A percentile compares a stretch with the other conserved stretches of the same genome.
Evolutionary conservation across 1,139 yeast species (phyloP).

Genomic region (Geotrichum cucujoidarum): DNA sequence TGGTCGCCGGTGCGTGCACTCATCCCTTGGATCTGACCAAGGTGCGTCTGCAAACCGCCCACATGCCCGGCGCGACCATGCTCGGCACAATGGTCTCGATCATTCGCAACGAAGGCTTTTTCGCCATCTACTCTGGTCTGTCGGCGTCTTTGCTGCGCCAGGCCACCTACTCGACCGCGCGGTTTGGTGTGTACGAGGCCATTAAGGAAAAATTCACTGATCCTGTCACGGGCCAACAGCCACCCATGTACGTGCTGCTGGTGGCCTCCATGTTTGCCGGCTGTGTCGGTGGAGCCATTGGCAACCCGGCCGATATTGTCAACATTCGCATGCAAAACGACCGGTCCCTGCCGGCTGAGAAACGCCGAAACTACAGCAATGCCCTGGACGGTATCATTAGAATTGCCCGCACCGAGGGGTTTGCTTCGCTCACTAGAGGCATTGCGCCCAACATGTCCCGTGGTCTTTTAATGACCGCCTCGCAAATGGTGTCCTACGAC

Average conservation of each 20-base stretch:
- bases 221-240: slow-evolving; percentile 34
- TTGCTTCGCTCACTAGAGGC: slow-evolving; percentile 63
- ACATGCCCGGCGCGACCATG: slow-evolving; percentile 51
- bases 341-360: slow-evolving; percentile 56
- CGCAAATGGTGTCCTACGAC: slow-evolving; percentile 87
- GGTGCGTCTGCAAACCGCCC: slow-evolving; percentile 74
- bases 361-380: slow-evolving; percentile 70
- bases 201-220: slow-evolving; percentile 48
- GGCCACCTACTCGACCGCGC: slow-evolving; percentile 79
- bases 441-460: slow-evolving; percentile 71
- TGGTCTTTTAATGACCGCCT: slow-evolving; percentile 85
- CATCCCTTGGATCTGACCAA: slow-evolving; percentile 85
- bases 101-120: slow-evolving; percentile 57
- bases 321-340: slow-evolving; percentile 92
- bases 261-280: slow-evolving; percentile 85
- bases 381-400: slow-evolving; percentile 70
- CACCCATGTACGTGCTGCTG: slow-evolving; percentile 47
- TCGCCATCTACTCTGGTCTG: slow-evolving; percentile 71
- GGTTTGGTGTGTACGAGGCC: slow-evolving; percentile 79
- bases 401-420: slow-evolving; percentile 59
- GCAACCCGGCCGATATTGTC: slow-evolving; percentile 84
- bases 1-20: slow-evolving; percentile 40
- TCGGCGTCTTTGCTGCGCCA: slow-evolving; percentile 80
- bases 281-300: slow-evolving; percentile 75
- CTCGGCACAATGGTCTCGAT: slow-evolving; percentile 58